phyloP scores from a whole-genome alignment of 78 protist species.

The Neovahlkampfia damariscottae region DNA sequence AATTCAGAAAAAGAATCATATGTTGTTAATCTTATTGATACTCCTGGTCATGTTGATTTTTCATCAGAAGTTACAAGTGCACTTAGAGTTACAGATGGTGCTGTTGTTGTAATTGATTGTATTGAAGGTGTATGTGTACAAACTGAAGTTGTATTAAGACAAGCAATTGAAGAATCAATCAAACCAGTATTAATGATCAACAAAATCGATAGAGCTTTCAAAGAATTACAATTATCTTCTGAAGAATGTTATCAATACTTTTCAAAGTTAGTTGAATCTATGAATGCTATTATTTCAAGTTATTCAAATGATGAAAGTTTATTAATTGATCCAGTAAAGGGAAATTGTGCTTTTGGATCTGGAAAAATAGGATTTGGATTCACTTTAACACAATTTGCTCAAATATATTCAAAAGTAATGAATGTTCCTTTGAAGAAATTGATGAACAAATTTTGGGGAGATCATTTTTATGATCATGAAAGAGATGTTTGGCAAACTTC shows the following conservation, averaged over 20 bases:
- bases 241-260: constrained; percentile 60
- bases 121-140: constrained; percentile 85
- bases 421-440: constrained; percentile 56
- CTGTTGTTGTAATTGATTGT: constrained; percentile 81
- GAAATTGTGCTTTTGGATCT: constrained; percentile 59
- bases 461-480: constrained; percentile 81
- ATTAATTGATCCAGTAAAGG: constrained; percentile 18
- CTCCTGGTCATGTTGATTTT: constrained; percentile 95
- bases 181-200: constrained; percentile 62
- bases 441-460: constrained; percentile 95
- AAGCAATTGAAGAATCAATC: constrained; percentile 72
- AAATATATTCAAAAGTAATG: constrained; percentile 51
- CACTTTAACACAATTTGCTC: constrained; percentile 57
- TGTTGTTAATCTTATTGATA: constrained; percentile 72
- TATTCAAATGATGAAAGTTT: constrained; percentile 41
- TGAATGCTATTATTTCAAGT: constrained; percentile 60
- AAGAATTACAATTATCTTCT: constrained; percentile 35
- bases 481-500: constrained; percentile 70
- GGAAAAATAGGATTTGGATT: constrained; percentile 70
- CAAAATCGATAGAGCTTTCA: constrained; percentile 56
- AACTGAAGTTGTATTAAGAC: constrained; percentile 86
- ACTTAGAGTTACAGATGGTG: constrained; percentile 83
- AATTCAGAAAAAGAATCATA: neutral
- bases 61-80: constrained; percentile 79
- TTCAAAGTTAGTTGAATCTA: constrained; percentile 47